Evolutionary conservation across 345 rosid genomes (phyloP).

Genomic region (Salix suchowensis): DNA sequence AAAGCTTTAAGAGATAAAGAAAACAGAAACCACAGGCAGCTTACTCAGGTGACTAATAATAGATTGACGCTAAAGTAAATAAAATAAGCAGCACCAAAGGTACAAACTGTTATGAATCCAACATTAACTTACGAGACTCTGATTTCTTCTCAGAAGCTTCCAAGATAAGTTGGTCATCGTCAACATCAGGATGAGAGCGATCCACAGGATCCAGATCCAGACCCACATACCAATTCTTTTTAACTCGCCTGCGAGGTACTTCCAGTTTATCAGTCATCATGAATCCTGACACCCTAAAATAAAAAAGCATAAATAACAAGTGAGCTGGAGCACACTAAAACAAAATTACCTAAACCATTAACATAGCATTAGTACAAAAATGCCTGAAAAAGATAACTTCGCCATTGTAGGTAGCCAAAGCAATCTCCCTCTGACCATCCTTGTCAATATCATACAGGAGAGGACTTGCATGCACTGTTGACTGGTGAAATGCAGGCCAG

Average conservation of each 20-base stretch:
- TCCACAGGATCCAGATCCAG: constrained; percentile 85
- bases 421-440: constrained; percentile 95
- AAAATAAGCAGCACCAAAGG: background rate
- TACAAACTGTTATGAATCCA: constrained; percentile 1
- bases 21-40: background rate
- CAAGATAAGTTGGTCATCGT: constrained; percentile 55
- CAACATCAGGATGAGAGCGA: constrained; percentile 91
- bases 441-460: constrained; percentile 89
- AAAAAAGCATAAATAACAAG: constrained; percentile 1
- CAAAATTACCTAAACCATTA: background rate
- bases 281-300: constrained; percentile 85
- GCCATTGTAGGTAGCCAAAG: constrained; percentile 93
- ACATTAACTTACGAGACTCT: constrained; percentile 50
- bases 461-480: constrained; percentile 96
- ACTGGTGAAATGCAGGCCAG: constrained; percentile 99
- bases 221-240: constrained; percentile 87
- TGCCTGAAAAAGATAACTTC: constrained; percentile 95
- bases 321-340: background rate
- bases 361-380: constrained; percentile 7
- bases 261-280: constrained; percentile 89
- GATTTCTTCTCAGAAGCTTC: constrained; percentile 57
- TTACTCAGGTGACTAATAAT: background rate
- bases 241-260: constrained; percentile 85
- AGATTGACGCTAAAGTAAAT: background rate
- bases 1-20: background rate